Evolutionary conservation across 2,329 filamentous ascomycete genomes (phyloP).

Genomic region (Diaporthe citri): DNA sequence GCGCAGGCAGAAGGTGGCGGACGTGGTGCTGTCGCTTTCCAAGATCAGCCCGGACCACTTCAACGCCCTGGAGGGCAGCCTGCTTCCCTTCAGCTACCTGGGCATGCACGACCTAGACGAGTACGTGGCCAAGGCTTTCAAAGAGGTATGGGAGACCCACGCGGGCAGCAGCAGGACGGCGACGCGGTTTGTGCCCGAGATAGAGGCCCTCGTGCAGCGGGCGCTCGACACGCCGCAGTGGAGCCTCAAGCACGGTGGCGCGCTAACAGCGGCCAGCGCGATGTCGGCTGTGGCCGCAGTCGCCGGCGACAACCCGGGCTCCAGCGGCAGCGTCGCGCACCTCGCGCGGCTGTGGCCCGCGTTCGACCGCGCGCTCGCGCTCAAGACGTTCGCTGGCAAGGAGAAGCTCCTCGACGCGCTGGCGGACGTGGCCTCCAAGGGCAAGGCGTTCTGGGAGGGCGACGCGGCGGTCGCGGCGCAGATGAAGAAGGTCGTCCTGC

Average conservation of each 20-base stretch:
- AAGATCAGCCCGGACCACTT: constrained; percentile 93
- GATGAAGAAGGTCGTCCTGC: constrained; percentile 83
- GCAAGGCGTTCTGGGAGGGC: constrained; percentile 67
- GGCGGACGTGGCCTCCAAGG: constrained; percentile 79
- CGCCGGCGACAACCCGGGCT: constrained; percentile 67
- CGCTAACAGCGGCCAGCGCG: constrained; percentile 82
- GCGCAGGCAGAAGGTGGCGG: constrained; percentile 80
- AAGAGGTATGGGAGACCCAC: constrained; percentile 90
- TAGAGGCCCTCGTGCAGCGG: constrained; percentile 74
- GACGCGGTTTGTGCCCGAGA: constrained; percentile 86
- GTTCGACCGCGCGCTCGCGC: constrained; percentile 82
- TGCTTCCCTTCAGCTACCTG: constrained; percentile 90
- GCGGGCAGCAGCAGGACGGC: constrained; percentile 88
- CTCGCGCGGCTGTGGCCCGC: constrained; percentile 82
- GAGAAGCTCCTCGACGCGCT: constrained; percentile 86
- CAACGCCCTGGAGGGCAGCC: constrained; percentile 77
- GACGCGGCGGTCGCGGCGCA: constrained; percentile 68
- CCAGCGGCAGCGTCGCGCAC: constrained; percentile 69
- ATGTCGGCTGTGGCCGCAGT: constrained; percentile 74
- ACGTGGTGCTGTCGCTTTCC: constrained; percentile 85
- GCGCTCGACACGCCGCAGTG: constrained; percentile 86
- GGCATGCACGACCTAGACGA: constrained; percentile 88
- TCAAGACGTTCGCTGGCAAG: constrained; percentile 95
- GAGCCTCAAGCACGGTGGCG: constrained; percentile 90
- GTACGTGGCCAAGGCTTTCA: constrained; percentile 82